These are phyloP conservation scores for Angomonas ambiguus DNA, from an alignment of 208 protist species.

Conservation along the genomic window DNA sequence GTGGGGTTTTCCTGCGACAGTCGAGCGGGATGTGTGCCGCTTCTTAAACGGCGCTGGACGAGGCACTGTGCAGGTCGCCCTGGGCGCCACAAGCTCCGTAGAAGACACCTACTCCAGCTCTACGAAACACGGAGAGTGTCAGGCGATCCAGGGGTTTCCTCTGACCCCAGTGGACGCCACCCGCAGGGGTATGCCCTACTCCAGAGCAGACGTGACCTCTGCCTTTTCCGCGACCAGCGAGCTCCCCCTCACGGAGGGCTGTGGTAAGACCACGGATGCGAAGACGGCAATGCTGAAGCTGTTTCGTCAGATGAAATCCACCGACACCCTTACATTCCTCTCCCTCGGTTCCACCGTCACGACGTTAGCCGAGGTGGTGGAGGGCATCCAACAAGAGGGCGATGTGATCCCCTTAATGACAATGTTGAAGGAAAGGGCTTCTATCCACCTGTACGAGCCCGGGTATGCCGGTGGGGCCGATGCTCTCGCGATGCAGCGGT, in stretches of 20 bases:
- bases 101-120: constrained; percentile 13
- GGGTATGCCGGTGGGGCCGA: constrained; percentile 28
- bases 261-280: constrained; percentile 7
- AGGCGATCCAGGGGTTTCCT: constrained; percentile 25
- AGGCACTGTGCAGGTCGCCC: constrained; percentile 11
- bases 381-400: neutral
- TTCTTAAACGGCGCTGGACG: constrained; percentile 13
- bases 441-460: constrained; percentile 29
- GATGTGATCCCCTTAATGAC: neutral
- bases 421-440: constrained; percentile 7
- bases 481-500: constrained; percentile 5
- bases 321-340: constrained; percentile 22
- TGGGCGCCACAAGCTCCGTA: constrained; percentile 15
- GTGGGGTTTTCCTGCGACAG: constrained; percentile 28
- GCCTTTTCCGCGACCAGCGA: constrained; percentile 18
- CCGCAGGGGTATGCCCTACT: constrained; percentile 26
- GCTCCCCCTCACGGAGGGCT: constrained; percentile 12
- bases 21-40: constrained; percentile 23
- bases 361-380: constrained; percentile 15
- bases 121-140: constrained; percentile 16
- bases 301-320: neutral
- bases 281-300: constrained; percentile 8
- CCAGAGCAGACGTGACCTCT: constrained; percentile 29
- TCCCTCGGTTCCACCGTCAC: constrained; percentile 14
- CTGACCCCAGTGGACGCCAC: constrained; percentile 23